phyloP scores from a whole-genome alignment of 2,329 filamentous ascomycete species.

The Xylariaceae sp. region DNA sequence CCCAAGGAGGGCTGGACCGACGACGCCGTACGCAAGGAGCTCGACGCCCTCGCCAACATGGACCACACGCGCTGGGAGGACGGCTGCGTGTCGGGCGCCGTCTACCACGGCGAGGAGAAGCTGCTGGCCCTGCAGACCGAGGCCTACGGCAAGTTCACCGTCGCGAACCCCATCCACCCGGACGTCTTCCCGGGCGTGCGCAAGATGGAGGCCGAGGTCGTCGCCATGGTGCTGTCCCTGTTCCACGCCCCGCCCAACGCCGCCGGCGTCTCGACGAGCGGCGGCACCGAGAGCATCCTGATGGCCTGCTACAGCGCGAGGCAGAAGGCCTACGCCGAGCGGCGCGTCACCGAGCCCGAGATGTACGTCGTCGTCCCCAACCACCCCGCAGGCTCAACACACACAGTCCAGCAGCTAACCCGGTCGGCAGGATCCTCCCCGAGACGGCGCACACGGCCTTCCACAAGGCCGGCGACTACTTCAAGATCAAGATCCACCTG shows the following conservation, averaged over 20 bases:
- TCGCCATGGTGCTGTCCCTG: constrained; percentile 85
- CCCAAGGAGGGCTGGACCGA: constrained; percentile 78
- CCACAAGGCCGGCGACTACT: constrained; percentile 90
- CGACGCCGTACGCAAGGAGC: constrained; percentile 71
- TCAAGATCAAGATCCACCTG: constrained; percentile 89
- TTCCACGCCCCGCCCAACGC: constrained; percentile 85
- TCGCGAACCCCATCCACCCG: constrained; percentile 93
- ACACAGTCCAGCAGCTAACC: neutral
- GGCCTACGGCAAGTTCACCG: constrained; percentile 89
- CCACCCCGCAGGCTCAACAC: neutral
- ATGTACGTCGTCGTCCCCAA: constrained; percentile 54
- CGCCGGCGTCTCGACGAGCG: constrained; percentile 83
- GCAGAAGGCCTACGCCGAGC: constrained; percentile 79
- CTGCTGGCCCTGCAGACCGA: constrained; percentile 81
- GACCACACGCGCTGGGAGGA: constrained; percentile 97
- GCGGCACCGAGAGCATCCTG: constrained; percentile 92
- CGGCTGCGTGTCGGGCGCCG: constrained; percentile 85
- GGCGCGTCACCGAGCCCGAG: constrained; percentile 84
- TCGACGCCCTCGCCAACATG: constrained; percentile 72
- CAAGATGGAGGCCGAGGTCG: constrained; percentile 98
- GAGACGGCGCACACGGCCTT: constrained; percentile 95
- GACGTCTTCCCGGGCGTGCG: constrained; percentile 96
- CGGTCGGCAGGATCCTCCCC: constrained; percentile 66
- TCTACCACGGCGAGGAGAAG: constrained; percentile 87
- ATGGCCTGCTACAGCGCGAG: constrained; percentile 90